phyloP scores from a whole-genome alignment of 352 stramenopile genomes.

The Phytophthora meadii region DNA sequence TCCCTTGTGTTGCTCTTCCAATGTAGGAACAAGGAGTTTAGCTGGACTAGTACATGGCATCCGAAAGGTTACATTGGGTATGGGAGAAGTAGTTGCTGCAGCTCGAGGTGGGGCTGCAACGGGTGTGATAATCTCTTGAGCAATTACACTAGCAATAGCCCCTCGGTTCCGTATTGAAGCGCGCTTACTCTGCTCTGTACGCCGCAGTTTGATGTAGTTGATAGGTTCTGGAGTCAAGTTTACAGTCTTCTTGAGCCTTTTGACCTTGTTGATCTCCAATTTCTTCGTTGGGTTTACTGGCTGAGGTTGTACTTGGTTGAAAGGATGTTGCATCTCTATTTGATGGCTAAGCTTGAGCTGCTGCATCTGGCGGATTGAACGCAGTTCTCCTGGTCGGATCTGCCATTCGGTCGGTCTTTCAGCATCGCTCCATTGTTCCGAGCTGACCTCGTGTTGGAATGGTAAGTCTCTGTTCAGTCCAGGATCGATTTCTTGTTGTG shows the following conservation, averaged over 20 bases:
- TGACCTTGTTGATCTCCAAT: neutral
- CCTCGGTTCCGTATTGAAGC: conserved; percentile 59
- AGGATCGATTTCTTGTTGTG: neutral
- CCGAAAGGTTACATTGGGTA: conserved; percentile 19
- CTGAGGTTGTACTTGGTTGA: conserved; percentile 21
- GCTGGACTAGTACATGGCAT: conserved; percentile 23
- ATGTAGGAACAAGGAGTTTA: conserved; percentile 12
- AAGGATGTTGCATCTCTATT: neutral
- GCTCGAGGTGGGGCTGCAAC: conserved; percentile 19
- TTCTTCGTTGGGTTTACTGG: conserved; percentile 14
- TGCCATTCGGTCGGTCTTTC: conserved; percentile 12
- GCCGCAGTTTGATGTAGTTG: conserved; percentile 70
- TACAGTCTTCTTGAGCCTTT: conserved; percentile 11
- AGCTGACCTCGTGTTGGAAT: conserved; percentile 2
- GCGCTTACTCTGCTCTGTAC: conserved; percentile 60
- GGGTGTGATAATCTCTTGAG: conserved; percentile 59
- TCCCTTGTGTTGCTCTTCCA: conserved; percentile 28
- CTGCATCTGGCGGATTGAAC: conserved; percentile 32
- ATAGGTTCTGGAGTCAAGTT: conserved; percentile 50
- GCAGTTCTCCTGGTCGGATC: conserved; percentile 35
- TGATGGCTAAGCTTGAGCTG: conserved; percentile 22
- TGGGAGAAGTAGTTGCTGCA: neutral
- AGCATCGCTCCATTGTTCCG: conserved; percentile 15
- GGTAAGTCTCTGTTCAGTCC: neutral
- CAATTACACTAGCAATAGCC: conserved; percentile 40